phyloP scores from a whole-genome alignment of 2,329 filamentous ascomycete genomes.

The Xylariaceae sp. region DNA sequence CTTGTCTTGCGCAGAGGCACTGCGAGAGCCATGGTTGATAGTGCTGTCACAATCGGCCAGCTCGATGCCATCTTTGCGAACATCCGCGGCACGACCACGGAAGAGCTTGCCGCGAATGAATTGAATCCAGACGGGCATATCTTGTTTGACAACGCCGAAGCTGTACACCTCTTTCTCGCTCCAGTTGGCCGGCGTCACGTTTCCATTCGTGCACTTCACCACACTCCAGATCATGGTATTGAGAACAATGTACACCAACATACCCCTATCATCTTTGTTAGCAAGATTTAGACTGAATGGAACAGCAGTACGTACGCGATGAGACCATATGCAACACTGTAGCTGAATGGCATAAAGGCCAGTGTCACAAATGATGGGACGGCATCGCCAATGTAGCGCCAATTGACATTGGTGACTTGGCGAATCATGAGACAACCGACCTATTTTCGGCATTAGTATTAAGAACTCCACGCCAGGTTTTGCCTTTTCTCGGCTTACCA shows the following conservation, averaged over 20 bases:
- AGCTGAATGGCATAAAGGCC: conserved; percentile 71
- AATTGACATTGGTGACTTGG: conserved; percentile 69
- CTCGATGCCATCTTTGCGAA: conserved; percentile 30
- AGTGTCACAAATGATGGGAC: conserved; percentile 72
- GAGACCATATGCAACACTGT: conserved; percentile 71
- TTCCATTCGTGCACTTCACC: conserved; percentile 41
- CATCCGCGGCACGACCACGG: conserved; percentile 14
- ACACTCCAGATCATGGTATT: conserved; percentile 49
- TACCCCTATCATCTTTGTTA: conserved; percentile 35
- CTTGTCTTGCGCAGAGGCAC: conserved; percentile 27
- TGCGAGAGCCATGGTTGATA: conserved; percentile 29
- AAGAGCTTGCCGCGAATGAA: conserved; percentile 31
- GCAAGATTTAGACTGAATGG: conserved; percentile 7
- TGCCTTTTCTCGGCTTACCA: conserved; percentile 40
- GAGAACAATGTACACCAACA: conserved; percentile 50
- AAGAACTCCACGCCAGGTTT: not conserved
- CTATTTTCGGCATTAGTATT: conserved; percentile 30
- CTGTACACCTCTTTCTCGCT: conserved; percentile 52
- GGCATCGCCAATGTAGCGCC: conserved; percentile 69
- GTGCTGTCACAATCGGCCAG: conserved; percentile 31
- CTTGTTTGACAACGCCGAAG: conserved; percentile 46
- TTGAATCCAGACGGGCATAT: conserved; percentile 54
- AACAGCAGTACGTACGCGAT: conserved; percentile 52
- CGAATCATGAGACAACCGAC: conserved; percentile 75
- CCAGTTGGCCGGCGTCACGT: conserved; percentile 48